These are phyloP conservation scores for Begonia loranthoides DNA, from an alignment of 306 rosid species.

Conservation along the genomic window DNA sequence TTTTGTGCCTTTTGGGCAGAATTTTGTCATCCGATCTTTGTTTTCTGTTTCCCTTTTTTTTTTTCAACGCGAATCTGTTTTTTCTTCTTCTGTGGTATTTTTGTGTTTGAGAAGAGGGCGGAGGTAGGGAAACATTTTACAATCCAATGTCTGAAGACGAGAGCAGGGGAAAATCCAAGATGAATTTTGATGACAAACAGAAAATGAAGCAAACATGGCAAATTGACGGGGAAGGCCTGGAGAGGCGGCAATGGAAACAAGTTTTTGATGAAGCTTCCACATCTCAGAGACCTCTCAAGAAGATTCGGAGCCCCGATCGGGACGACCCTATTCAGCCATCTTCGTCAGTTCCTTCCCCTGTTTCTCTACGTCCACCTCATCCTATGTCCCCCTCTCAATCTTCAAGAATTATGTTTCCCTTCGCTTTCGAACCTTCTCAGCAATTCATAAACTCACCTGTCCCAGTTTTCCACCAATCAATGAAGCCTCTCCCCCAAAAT, in stretches of 20 bases:
- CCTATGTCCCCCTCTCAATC: background rate
- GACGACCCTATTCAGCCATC: conserved; percentile 20
- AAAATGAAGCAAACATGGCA: conserved; percentile 13
- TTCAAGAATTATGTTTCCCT: conserved; percentile 55
- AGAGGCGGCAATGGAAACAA: conserved; percentile 47
- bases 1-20: conserved; percentile 9
- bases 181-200: conserved; percentile 18
- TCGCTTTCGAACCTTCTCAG: conserved; percentile 35
- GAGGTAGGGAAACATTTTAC: background rate
- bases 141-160: conserved; percentile 33
- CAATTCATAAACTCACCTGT: conserved; percentile 20
- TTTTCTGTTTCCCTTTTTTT: background rate
- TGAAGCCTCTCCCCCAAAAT: conserved; percentile 12
- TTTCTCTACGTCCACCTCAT: conserved; percentile 5
- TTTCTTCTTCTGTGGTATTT: conserved; percentile 2
- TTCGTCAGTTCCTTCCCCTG: conserved; percentile 7
- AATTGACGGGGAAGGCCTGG: conserved; percentile 17
- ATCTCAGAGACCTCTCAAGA: conserved; percentile 59
- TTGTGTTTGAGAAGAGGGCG: conserved; percentile 32
- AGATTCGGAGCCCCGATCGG: conserved; percentile 47
- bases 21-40: background rate
- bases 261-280: conserved; percentile 43
- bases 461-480: conserved; percentile 19
- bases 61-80: conserved; percentile 1
- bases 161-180: conserved; percentile 36